These are phyloP conservation scores for Sherardia arvensis DNA, from an alignment of 257 asterid species.

Conservation along the genomic window DNA sequence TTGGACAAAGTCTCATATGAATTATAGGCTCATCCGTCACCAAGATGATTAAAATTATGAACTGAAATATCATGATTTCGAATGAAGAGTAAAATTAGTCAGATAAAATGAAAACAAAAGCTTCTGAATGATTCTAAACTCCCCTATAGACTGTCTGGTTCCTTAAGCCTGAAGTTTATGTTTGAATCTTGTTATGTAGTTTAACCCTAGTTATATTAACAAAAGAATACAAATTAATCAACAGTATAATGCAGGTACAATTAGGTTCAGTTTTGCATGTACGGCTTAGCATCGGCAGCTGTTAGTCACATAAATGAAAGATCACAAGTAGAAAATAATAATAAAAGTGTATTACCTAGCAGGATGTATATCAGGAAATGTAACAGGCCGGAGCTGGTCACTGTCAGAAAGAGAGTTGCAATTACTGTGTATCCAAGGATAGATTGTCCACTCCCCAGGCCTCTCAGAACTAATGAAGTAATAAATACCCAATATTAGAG, in stretches of 20 bases:
- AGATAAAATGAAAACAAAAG: not conserved
- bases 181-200: not conserved
- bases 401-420: conserved; percentile 80
- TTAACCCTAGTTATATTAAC: not conserved
- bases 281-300: not conserved
- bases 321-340: not conserved
- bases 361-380: conserved; percentile 90
- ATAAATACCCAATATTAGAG: conserved; percentile 19
- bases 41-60: not conserved
- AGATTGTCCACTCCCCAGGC: conserved; percentile 85
- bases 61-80: not conserved
- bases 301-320: not conserved
- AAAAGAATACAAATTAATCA: not conserved
- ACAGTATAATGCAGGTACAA: not conserved
- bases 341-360: conserved; percentile 50
- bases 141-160: not conserved
- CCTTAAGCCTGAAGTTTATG: not conserved
- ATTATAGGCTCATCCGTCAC: not conserved
- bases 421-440: conserved; percentile 97
- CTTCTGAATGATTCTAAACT: not conserved
- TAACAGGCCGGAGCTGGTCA: conserved; percentile 89
- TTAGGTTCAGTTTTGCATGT: not conserved
- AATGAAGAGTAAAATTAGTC: not conserved
- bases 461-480: conserved; percentile 39
- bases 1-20: not conserved